These are phyloP conservation scores for Borovskyia barvae DNA, from an alignment of 208 protist genomes.

Conservation along the genomic window DNA sequence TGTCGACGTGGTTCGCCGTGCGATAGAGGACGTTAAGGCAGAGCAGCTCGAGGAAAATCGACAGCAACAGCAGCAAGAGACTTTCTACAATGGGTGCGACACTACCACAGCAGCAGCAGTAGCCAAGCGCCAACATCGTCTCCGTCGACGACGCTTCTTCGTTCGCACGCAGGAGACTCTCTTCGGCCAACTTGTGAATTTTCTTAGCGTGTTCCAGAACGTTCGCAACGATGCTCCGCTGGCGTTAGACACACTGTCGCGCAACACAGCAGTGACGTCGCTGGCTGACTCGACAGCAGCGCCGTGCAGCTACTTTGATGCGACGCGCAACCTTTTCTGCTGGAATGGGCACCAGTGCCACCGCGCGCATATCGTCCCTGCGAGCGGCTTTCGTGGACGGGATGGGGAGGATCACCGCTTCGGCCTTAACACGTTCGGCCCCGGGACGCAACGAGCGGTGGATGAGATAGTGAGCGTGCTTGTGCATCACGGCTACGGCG, in stretches of 20 bases:
- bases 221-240: slow-evolving; percentile 17
- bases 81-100: background rate
- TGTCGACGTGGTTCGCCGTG: slow-evolving; percentile 13
- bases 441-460: slow-evolving; percentile 19
- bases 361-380: slow-evolving; percentile 22
- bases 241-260: slow-evolving; percentile 6
- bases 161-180: slow-evolving; percentile 14
- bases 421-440: slow-evolving; percentile 20
- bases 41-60: slow-evolving; percentile 16
- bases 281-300: slow-evolving; percentile 11
- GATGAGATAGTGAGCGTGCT: slow-evolving; percentile 26
- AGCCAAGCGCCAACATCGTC: slow-evolving; percentile 2
- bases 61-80: background rate
- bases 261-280: slow-evolving; percentile 5
- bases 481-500: slow-evolving; percentile 19
- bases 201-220: slow-evolving; percentile 23
- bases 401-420: slow-evolving; percentile 20
- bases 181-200: slow-evolving; percentile 28
- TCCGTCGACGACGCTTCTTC: slow-evolving; percentile 15
- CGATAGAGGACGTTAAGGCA: slow-evolving; percentile 15
- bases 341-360: slow-evolving; percentile 44
- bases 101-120: background rate
- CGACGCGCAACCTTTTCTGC: slow-evolving; percentile 33
- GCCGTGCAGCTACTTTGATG: slow-evolving; percentile 36
- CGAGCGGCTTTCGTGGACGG: slow-evolving; percentile 13